Evolutionary conservation across 2,329 filamentous ascomycete species (phyloP).

Genomic region (Leptosphaerulina australis): DNA sequence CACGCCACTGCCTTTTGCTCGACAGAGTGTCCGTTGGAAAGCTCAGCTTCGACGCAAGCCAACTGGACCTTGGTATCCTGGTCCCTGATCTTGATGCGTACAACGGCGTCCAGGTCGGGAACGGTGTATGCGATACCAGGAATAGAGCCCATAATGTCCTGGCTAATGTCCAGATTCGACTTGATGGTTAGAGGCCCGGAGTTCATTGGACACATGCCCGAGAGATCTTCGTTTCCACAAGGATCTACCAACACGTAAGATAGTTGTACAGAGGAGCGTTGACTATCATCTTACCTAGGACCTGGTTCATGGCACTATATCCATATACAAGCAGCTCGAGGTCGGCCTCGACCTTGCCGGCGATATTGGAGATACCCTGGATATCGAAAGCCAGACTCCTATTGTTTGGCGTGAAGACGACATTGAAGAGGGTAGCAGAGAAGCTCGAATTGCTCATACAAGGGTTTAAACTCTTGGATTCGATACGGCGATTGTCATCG

Average conservation of each 20-base stretch:
- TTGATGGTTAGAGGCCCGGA: slow-evolving; percentile 79
- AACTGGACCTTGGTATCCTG: slow-evolving; percentile 68
- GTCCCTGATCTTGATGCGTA: slow-evolving; percentile 80
- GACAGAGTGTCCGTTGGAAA: slow-evolving; percentile 92
- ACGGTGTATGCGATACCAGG: slow-evolving; percentile 87
- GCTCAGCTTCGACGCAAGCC: slow-evolving; percentile 83
- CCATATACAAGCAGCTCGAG: slow-evolving; percentile 82
- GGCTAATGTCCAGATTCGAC: slow-evolving; percentile 65
- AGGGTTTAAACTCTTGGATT: slow-evolving; percentile 81
- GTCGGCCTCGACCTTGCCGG: slow-evolving; percentile 80
- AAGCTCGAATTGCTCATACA: slow-evolving; percentile 87
- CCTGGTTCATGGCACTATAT: slow-evolving; percentile 70
- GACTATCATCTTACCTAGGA: no score
- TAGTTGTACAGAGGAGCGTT: no score
- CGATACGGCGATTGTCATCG: slow-evolving; percentile 65
- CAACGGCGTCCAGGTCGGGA: slow-evolving; percentile 86
- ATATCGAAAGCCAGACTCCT: slow-evolving; percentile 74
- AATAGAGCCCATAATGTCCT: slow-evolving; percentile 69
- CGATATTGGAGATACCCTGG: slow-evolving; percentile 80
- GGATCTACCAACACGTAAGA: no score
- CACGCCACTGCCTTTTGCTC: slow-evolving; percentile 88
- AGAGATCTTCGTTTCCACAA: slow-evolving; percentile 65
- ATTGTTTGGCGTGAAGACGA: slow-evolving; percentile 78
- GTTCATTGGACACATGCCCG: slow-evolving; percentile 91
- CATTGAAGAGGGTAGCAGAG: slow-evolving; percentile 87